phyloP scores from a whole-genome alignment of 768 basidiomycete genomes.

The Boletellus emodensis region DNA sequence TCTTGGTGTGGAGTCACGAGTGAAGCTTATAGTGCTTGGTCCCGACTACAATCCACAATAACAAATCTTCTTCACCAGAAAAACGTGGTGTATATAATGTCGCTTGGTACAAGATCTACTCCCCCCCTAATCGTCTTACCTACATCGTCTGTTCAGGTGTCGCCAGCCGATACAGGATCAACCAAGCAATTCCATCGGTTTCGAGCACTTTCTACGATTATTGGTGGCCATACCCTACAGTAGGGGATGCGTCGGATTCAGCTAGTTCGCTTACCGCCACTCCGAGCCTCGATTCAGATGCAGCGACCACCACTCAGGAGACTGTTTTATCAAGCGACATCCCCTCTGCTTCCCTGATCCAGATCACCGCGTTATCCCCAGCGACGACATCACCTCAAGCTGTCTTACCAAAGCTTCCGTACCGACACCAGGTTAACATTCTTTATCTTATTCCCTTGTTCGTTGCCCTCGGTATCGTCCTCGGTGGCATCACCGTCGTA shows the following conservation, averaged over 20 bases:
- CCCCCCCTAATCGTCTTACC: constrained; percentile 1
- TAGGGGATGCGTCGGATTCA: constrained; percentile 17
- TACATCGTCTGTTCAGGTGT: constrained; percentile 6
- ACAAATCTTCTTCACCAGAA: not conserved
- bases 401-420: constrained; percentile 15
- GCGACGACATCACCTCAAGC: constrained; percentile 11
- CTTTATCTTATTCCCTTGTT: constrained; percentile 28
- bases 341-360: constrained; percentile 23
- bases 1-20: constrained; percentile 56
- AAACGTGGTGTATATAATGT: constrained; percentile 19
- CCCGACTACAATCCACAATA: constrained; percentile 37
- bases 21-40: constrained; percentile 36
- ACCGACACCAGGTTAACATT: constrained; percentile 22
- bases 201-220: constrained; percentile 29
- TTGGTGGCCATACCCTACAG: constrained; percentile 39
- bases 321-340: constrained; percentile 6
- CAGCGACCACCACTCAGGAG: not conserved
- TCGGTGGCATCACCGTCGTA: constrained; percentile 16
- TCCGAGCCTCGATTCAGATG: not conserved
- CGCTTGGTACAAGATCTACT: constrained; percentile 12
- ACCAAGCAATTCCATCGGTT: constrained; percentile 11
- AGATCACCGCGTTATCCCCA: constrained; percentile 34
- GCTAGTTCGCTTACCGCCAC: constrained; percentile 6
- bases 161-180: constrained; percentile 8
- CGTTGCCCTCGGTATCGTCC: constrained; percentile 20